Evolutionary conservation across 129 eudicot species (phyloP), one percentile per base, ranked within the genome.

Genomic region (Sambucus nigra): DNA sequence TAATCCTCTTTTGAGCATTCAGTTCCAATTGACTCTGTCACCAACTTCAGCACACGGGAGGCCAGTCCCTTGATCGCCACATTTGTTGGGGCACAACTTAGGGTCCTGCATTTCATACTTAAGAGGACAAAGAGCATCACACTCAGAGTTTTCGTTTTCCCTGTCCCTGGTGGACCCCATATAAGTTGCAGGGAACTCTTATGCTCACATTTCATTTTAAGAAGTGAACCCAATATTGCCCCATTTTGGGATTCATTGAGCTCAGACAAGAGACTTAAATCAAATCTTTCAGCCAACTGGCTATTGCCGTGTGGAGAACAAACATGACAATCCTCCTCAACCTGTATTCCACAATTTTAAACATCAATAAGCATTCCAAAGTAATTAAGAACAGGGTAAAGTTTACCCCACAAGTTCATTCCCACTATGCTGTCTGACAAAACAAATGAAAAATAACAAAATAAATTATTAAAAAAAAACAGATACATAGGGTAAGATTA

Each of bases 31-130:
- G 69, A 42, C 46, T 66, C 70, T 25, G 56, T 64, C 0, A 27
- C 57, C 25, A 70, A 58, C 40, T 62, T 66, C 1, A 76, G 23
- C 53, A 84, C 69, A 2, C 78, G 79, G 51, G 84, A 65, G 5
- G 94, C 94, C 6, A 80, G 74, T 63, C 72, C 73, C 14, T 69
- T 69, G 7, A 72, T 38, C 18, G 93, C 83, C 20, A 77, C 71
- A 66, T 82, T 82, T 5, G 80, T 75, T n/a, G 93, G 93, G 7
- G 93, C 80, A 75, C 85, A 78, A 0, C 68, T 58, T 29, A 80
- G 73, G 9, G 88, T 78, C 68, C 78, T 74, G 4, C 66, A 60
- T 22, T 77, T 80, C 80, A 61, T 76, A 47, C 55, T 67, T 32
- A 76, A 35, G 15, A 84, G 80, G 23, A 41, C 94, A 83, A n/a